Conservation (phyloP, 1,284 basidiomycete genomes). For the Inonotus obliquus region DNA sequence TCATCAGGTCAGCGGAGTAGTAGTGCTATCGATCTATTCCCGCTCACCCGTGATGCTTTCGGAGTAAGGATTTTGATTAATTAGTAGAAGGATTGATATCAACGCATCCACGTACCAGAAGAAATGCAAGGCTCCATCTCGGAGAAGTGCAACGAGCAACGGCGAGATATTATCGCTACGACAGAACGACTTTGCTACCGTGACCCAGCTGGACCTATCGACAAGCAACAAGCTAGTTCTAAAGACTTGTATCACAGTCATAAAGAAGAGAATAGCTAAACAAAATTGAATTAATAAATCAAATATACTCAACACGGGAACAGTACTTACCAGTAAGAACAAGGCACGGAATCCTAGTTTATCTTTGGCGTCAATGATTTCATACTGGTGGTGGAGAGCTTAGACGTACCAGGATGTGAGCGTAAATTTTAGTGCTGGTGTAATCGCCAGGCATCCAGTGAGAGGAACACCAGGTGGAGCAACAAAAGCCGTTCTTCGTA, state of each 20-base stretch:
- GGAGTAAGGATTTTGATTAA: neutral
- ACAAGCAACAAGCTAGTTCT: neutral
- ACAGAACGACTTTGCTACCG: neutral
- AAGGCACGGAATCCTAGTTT: neutral
- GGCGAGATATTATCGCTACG: neutral
- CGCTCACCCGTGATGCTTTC: neutral
- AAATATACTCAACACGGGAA: neutral
- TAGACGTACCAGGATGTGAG: neutral
- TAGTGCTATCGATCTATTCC: neutral
- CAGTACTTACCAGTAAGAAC: neutral
- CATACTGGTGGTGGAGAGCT: neutral
- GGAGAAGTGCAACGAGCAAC: neutral
- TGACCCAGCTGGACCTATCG: neutral
- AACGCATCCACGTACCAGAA: neutral
- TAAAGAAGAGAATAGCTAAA: neutral
- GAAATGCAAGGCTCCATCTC: neutral
- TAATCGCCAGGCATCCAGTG: neutral
- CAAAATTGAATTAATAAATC: neutral
- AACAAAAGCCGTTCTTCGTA: neutral
- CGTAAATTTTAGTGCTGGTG: neutral
- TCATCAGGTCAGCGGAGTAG: neutral
- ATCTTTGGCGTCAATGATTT: neutral
- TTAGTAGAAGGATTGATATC: neutral
- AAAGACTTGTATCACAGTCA: neutral
- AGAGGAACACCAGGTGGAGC: neutral